Conservation (phyloP, 495 filamentous ascomycete genomes). For the Penicillium cinerascens region DNA sequence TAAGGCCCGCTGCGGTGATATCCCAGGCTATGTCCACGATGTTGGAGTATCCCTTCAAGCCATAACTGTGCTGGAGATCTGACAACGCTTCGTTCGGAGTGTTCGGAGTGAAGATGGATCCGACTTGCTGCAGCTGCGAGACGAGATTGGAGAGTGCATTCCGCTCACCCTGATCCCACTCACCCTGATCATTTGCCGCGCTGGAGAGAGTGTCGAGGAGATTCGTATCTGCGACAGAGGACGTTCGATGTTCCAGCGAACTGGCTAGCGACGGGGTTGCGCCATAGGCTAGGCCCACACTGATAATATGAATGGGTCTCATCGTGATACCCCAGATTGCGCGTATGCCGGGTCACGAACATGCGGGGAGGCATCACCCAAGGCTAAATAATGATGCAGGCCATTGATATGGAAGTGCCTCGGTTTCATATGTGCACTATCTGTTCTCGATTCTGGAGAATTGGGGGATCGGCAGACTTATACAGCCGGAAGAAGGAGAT, state of each 20-base stretch:
- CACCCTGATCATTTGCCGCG: conserved; percentile 3
- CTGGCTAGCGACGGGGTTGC: not conserved
- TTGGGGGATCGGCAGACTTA: not conserved
- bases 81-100: not conserved
- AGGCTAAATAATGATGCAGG: not conserved
- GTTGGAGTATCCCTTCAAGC: conserved; percentile 1
- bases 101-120: not conserved
- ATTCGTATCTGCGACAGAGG: not conserved
- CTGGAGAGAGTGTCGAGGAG: not conserved
- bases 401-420: not conserved
- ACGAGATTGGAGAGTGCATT: not conserved
- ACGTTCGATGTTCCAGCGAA: not conserved
- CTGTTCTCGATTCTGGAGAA: not conserved
- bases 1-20: conserved; percentile 9
- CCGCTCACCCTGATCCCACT: no score
- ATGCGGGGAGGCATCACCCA: not conserved
- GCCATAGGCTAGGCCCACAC: not conserved
- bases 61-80: not conserved
- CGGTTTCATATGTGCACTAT: not conserved
- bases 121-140: conserved; percentile 2
- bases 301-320: not conserved
- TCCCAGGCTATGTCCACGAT: conserved; percentile 7
- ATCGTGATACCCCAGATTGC: not conserved
- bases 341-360: not conserved
- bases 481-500: no score